A percentile compares a stretch with the other conserved stretches of the same genome.
phyloP scores from a whole-genome alignment of 2,329 filamentous ascomycete species.

The Leptographium galeiforme region DNA sequence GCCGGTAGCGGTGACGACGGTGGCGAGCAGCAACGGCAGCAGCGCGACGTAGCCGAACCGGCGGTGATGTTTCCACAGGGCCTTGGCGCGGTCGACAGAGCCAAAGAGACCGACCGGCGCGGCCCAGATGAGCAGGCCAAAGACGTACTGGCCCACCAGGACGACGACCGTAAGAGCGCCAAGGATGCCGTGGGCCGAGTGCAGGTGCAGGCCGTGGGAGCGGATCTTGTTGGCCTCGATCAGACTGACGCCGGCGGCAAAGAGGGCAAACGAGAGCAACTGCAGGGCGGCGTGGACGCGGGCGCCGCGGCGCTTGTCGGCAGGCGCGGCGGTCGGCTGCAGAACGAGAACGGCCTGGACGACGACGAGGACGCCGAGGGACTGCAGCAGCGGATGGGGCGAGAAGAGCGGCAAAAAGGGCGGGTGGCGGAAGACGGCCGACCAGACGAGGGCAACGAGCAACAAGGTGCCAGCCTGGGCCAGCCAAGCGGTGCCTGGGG shows the following conservation, averaged over 20 bases:
- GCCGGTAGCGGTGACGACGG: constrained; percentile 60
- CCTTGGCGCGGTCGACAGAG: constrained; percentile 56
- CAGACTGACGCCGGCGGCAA: constrained; percentile 51
- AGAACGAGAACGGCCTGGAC: constrained; percentile 71
- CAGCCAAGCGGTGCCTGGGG: constrained; percentile 59
- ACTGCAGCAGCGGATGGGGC: constrained; percentile 64
- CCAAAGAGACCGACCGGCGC: constrained; percentile 57
- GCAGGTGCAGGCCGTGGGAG: constrained; percentile 57
- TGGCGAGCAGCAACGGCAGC: constrained; percentile 51
- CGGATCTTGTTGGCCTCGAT: constrained; percentile 77
- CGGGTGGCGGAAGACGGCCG: constrained; percentile 52
- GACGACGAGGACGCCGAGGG: constrained; percentile 56
- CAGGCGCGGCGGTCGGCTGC: constrained; percentile 69
- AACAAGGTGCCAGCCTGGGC: constrained; percentile 70
- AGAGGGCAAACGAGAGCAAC: constrained; percentile 44
- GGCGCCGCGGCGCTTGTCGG: constrained; percentile 54
- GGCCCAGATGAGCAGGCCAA: constrained; percentile 77
- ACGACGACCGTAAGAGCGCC: constrained; percentile 63
- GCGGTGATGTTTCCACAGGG: constrained; percentile 82
- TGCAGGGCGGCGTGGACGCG: constrained; percentile 58
- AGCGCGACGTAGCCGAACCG: constrained; percentile 56
- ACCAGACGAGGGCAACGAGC: constrained; percentile 65
- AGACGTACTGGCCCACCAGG: constrained; percentile 57
- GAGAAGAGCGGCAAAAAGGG: constrained; percentile 64
- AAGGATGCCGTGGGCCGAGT: constrained; percentile 67